phyloP scores from a whole-genome alignment of 176 grass and related monocot species.

The Eleusine indica region DNA sequence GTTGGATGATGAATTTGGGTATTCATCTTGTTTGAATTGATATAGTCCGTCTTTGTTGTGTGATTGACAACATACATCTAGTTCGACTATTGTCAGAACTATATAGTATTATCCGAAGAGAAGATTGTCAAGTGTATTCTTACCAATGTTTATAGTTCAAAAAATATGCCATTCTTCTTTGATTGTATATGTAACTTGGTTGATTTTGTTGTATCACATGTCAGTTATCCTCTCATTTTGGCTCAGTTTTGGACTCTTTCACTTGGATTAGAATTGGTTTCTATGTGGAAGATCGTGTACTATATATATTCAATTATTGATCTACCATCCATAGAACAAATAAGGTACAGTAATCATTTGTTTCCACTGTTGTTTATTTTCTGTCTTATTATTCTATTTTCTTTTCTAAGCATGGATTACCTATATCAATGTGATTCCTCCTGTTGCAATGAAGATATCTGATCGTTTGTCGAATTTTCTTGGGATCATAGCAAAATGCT shows the following conservation, averaged over 20 bases:
- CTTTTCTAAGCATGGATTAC: not conserved
- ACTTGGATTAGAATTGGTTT: constrained; percentile 9
- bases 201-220: constrained; percentile 21
- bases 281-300: not conserved
- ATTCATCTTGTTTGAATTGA: not conserved
- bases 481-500: not conserved
- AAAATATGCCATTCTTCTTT: not conserved
- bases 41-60: not conserved
- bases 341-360: not conserved
- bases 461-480: not conserved
- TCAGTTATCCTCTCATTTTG: not conserved
- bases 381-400: not conserved
- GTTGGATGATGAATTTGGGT: not conserved
- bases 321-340: not conserved
- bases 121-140: not conserved
- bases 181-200: not conserved
- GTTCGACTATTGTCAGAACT: not conserved
- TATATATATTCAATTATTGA: not conserved
- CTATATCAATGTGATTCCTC: not conserved
- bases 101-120: not conserved
- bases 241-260: not conserved
- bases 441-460: not conserved
- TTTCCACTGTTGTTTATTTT: not conserved
- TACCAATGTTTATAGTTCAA: not conserved
- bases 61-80: not conserved